A percentile compares a stretch with the other conserved stretches of the same genome.
These are phyloP conservation scores for Microdochium paspali DNA, from an alignment of 2,329 filamentous ascomycete genomes.

Conservation along the genomic window DNA sequence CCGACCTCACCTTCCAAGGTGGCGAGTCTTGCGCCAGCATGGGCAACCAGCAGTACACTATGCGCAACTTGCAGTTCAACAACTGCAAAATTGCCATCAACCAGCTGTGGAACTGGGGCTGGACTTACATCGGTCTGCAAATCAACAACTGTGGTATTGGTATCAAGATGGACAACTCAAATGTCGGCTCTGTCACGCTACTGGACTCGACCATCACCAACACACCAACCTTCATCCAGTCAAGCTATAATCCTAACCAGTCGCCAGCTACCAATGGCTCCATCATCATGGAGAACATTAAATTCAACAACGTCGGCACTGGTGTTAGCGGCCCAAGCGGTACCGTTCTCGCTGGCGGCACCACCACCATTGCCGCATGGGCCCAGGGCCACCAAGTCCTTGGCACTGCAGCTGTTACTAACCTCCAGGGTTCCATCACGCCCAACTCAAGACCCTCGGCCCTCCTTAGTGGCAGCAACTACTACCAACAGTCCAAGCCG, in stretches of 20 bases:
- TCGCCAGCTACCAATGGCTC: conserved; percentile 38
- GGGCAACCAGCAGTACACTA: conserved; percentile 63
- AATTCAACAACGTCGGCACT: conserved; percentile 24
- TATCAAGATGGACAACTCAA: conserved; percentile 49
- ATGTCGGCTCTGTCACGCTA: conserved; percentile 61
- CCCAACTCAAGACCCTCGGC: conserved; percentile 36
- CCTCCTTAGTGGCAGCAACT: conserved; percentile 40
- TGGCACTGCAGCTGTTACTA: conserved; percentile 20
- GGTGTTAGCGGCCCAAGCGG: conserved; percentile 27
- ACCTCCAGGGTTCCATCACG: conserved; percentile 37
- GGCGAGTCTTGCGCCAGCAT: conserved; percentile 52
- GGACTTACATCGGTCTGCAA: conserved; percentile 52
- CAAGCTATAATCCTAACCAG: conserved; percentile 38
- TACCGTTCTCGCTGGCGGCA: conserved; percentile 44
- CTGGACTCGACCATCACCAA: conserved; percentile 60
- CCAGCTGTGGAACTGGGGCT: conserved; percentile 25
- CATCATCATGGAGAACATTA: conserved; percentile 46
- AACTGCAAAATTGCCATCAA: conserved; percentile 42
- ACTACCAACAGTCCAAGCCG: conserved; percentile 60
- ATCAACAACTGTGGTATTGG: conserved; percentile 52
- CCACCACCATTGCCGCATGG: conserved; percentile 49
- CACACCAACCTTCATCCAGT: conserved; percentile 55
- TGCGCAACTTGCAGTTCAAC: conserved; percentile 57
- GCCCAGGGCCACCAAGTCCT: conserved; percentile 59
- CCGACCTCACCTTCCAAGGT: conserved; percentile 55